A percentile compares a stretch with the other conserved stretches of the same genome.
Conservation (phyloP, 192 early-diverging fungal genomes). For the Backusella luteola region DNA sequence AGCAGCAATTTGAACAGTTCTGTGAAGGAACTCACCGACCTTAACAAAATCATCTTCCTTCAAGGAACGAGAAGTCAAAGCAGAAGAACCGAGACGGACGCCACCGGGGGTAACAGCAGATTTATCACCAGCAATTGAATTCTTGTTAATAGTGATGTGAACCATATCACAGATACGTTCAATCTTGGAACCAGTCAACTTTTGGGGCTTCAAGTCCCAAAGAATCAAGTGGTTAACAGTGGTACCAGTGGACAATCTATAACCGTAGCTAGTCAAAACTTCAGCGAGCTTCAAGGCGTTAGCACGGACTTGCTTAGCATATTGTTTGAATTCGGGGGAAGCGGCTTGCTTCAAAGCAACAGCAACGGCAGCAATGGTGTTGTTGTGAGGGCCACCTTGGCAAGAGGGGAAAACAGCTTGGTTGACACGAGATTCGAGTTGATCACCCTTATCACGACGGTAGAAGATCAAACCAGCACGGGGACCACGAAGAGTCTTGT, state of each 20-base stretch:
- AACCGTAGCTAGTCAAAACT: conserved; percentile 74
- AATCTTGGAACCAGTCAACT: conserved; percentile 94
- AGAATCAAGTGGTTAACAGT: conserved; percentile 99
- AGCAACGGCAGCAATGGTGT: conserved; percentile 98
- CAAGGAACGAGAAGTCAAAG: conserved; percentile 94
- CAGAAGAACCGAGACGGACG: conserved; percentile 92
- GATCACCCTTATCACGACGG: conserved; percentile 83
- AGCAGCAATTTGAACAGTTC: conserved; percentile 86
- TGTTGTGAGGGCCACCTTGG: conserved; percentile 99
- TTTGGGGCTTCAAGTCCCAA: conserved; percentile 93
- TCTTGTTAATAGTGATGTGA: conserved; percentile 99
- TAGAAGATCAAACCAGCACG: conserved; percentile 99
- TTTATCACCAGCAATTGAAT: conserved; percentile 95
- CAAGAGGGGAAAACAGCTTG: conserved; percentile 99
- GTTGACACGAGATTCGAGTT: conserved; percentile 94
- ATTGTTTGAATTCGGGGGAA: conserved; percentile 88
- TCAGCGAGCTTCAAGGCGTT: conserved; percentile 88
- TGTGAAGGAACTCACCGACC: conserved; percentile 96
- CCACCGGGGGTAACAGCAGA: conserved; percentile 97
- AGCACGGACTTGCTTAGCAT: conserved; percentile 93
- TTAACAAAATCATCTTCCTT: conserved; percentile 96
- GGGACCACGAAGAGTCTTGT: conserved; percentile 99
- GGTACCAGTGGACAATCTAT: conserved; percentile 93
- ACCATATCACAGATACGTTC: conserved; percentile 99
- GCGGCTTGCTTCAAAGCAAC: conserved; percentile 98